phyloP scores from a whole-genome alignment of 192 early-diverging fungal genomes.

The Backusella luteola region DNA sequence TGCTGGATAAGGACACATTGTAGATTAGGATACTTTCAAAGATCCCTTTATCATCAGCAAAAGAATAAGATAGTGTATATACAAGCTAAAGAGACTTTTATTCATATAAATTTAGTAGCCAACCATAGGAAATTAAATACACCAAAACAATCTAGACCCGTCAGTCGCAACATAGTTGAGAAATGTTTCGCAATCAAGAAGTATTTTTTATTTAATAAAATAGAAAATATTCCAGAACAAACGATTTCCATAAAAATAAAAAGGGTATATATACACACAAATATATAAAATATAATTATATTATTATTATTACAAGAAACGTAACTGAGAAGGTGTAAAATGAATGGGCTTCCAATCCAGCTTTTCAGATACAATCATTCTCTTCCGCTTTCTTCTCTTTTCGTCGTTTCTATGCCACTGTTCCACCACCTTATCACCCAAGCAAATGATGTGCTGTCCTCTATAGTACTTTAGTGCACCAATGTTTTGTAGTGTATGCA shows the following conservation, averaged over 20 bases:
- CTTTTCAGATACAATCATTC: constrained; percentile 74
- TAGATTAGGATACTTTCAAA: too few relatives aligned
- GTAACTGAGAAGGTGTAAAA: constrained; percentile 72
- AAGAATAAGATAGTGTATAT: too few relatives aligned
- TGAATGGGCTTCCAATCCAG: constrained; percentile 81
- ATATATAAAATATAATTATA: not conserved
- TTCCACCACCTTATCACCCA: constrained; percentile 85
- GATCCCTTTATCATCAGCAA: too few relatives aligned
- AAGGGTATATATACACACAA: not conserved
- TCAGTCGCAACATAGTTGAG: not conserved
- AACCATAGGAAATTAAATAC: not conserved
- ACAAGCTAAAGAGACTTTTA: not conserved
- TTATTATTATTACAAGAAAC: constrained; percentile 55
- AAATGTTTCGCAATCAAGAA: not conserved
- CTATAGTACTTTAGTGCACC: constrained; percentile 90
- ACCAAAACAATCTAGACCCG: not conserved
- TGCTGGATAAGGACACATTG: too few relatives aligned
- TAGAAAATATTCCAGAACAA: too few relatives aligned
- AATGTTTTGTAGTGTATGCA: constrained; percentile 86
- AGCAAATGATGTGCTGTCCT: constrained; percentile 84
- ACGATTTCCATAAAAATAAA: not conserved
- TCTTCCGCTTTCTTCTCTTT: constrained; percentile 64
- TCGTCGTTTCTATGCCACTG: constrained; percentile 73
- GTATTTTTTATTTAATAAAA: not conserved
- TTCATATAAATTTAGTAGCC: not conserved